Base-by-base conservation (phyloP, 495 filamentous ascomycete genomes). In the Bathelium albidoporum region DNA sequence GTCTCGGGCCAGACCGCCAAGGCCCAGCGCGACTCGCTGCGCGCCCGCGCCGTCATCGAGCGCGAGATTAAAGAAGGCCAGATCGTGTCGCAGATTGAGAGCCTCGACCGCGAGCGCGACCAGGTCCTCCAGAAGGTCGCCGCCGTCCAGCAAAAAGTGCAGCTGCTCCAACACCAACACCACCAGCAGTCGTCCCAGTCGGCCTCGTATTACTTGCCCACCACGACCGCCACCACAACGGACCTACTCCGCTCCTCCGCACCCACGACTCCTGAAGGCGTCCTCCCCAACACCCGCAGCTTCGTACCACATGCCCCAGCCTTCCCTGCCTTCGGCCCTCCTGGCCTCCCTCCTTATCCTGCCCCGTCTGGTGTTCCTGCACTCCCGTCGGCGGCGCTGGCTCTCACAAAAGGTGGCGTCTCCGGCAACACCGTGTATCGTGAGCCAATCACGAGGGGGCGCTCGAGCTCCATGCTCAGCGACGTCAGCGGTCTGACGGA, bases 81-180 rank as follows among this genome's bases (percentile, higher is more conserved):
- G n/a, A 62, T 52, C 34, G 39, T 52, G 34, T 43, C 28, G 7
- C 43, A 44, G 60, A 62, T 44, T 4, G 43, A 55, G 26, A 58
- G 12, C 61, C 11, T 34, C 22, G 49, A 55, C 24, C 49, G 49
- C 32, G 68, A 70, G 59, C 68, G 68, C 26, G 59, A 63, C 1
- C 59, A 62, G n/a, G 20, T 62, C 22, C 9, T 62, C 11, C 65
- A 66, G 60, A 55, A 93, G 62, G 73, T 86, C 61, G 77, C 75
- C 20, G 77, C 81, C 59, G 76, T 85, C 14, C 79, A 88, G 65
- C 84, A 87, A 63, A 87, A 90, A 75, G 81, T 81, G 32, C 88
- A 91, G 73, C 84, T 88, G 70, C 83, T 91, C 11, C 84, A 84
- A 61, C 76, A 82, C 39, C n/a, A n/a, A n/a, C n/a, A n/a, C n/a